Conservation (phyloP, 2,329 filamentous ascomycete genomes). For the Botrytis hyacinthi region DNA sequence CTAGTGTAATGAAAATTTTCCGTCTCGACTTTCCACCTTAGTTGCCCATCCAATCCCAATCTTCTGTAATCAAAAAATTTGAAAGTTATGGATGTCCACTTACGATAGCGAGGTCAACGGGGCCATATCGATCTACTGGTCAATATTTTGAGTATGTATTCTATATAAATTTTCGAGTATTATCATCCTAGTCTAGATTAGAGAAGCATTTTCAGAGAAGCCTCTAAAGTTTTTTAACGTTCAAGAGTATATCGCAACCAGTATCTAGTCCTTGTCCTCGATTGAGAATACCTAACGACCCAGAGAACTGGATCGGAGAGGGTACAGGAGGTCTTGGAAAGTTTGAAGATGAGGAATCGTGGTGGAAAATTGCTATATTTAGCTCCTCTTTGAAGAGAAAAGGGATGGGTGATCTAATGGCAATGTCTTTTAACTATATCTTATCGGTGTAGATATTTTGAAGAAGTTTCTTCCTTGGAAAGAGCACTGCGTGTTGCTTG, state of each 20-base stretch:
- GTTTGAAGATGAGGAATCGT: too few species aligned
- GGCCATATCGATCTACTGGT: background rate
- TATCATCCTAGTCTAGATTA: background rate
- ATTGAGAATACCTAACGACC: background rate
- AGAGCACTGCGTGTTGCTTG: too few species aligned
- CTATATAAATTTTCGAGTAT: background rate
- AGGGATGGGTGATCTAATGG: too few species aligned
- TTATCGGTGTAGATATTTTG: too few species aligned
- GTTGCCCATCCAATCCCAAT: background rate
- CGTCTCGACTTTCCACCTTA: background rate
- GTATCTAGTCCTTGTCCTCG: background rate
- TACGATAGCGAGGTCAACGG: background rate
- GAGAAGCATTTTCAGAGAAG: background rate
- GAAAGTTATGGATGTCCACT: background rate
- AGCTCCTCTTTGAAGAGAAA: too few species aligned
- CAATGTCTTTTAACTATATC: too few species aligned
- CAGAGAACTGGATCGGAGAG: background rate
- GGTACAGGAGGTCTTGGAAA: too few species aligned
- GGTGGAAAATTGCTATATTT: too few species aligned
- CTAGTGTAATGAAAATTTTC: rapidly evolving
- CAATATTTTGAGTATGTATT: background rate
- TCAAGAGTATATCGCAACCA: background rate
- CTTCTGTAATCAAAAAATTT: background rate
- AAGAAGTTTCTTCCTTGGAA: too few species aligned
- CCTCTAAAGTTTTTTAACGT: rapidly evolving